Conservation (phyloP, 148 eudicot genomes). For the Silene conica region DNA sequence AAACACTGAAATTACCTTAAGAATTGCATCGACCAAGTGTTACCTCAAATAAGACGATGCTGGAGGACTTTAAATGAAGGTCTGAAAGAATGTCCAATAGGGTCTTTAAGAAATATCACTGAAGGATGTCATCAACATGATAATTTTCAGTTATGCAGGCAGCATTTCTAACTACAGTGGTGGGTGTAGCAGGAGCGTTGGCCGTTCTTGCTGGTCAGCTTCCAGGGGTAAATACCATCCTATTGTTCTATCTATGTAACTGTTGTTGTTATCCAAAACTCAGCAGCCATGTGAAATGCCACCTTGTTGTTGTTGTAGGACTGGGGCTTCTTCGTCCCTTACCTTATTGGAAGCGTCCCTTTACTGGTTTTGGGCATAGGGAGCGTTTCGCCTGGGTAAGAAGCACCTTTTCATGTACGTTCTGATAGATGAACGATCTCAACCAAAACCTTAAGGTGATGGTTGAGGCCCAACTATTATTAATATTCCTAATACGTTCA, state of each 20-base stretch:
- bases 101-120: background rate
- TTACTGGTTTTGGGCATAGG: slow-evolving; percentile 87
- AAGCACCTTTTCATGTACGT: background rate
- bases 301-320: slow-evolving; percentile 40
- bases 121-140: slow-evolving; percentile 39
- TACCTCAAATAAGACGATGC: background rate
- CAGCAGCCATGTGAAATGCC: background rate
- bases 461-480: too few relatives aligned
- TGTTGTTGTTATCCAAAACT: background rate
- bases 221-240: slow-evolving; percentile 71
- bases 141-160: slow-evolving; percentile 89
- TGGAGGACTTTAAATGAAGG: background rate
- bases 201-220: slow-evolving; percentile 91
- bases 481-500: too few relatives aligned
- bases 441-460: too few relatives aligned
- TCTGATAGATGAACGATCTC: too few relatives aligned
- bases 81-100: too few relatives aligned
- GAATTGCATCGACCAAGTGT: background rate
- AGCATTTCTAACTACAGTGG: slow-evolving; percentile 87
- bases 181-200: slow-evolving; percentile 78
- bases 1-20: background rate
- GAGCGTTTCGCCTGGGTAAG: slow-evolving; percentile 92
- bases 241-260: slow-evolving; percentile 1
- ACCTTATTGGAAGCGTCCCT: slow-evolving; percentile 85
- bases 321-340: slow-evolving; percentile 97